Evolutionary conservation across 2,329 filamentous ascomycete species (phyloP), one percentile per base, ranked within the genome.

Genomic region (Colletotrichum sp.): DNA sequence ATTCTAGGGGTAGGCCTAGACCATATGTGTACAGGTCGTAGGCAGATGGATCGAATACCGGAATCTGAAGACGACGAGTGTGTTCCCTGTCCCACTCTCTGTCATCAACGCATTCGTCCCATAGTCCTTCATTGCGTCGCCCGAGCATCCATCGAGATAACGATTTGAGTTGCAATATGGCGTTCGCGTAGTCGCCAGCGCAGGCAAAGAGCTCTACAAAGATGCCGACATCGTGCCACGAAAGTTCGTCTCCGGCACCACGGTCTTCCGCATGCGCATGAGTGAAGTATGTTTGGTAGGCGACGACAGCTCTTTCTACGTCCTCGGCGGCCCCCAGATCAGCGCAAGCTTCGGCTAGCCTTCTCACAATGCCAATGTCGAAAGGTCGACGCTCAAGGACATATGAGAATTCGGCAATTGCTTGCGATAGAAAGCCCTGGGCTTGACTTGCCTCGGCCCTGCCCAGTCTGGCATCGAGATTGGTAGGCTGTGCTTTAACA

Each of bases 81-180:
- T 95, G 92, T 60, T 93, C 90, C 7, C 90, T 85, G 82, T 99
- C 97, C 92, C 96, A 99, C 85, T 99, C 97, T 72, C 96, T 90
- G 83, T 98, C 96, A 82, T 98, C 95, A 7, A 91, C 88, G 34
- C 90, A 87, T 78, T 90, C 89, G 10, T 89, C 82, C 97, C 97
- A 99, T 80, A 92, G 95, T 1, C 81, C 84, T 82, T 99, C 96
- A 6, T 90, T 87, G 44, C 89, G 87, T 65, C 97, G 92, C 10
- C 95, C 95, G 52, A 98, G 88, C 71, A 98, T 88, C 95, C 96
- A 98, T 72, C 98, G 90, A 26, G 94, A 91, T 18, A 98, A 85
- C 3, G 88, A 88, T 82, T 95, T 97, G 15, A 98, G 88, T 77
- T 93, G 91, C 32, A 84, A 84, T 4, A 98, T 90, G 4, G 94